Conservation (phyloP, 768 basidiomycete genomes). For the Leccinum disarticulatum region DNA sequence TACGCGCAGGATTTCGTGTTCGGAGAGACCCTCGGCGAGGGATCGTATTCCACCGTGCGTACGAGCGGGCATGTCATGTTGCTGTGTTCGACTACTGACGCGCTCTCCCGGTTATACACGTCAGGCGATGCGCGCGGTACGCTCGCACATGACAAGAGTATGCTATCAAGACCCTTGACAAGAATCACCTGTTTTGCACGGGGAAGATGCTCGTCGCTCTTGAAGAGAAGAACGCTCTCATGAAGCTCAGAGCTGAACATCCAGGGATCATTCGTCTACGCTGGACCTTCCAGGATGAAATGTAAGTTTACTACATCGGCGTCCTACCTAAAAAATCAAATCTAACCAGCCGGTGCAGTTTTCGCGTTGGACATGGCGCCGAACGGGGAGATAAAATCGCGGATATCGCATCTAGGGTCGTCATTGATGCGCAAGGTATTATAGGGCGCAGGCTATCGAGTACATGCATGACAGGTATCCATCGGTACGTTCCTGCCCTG, state of each 20-base stretch:
- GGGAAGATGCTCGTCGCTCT: conserved; percentile 74
- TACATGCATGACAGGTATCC: conserved; percentile 89
- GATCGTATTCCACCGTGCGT: conserved; percentile 79
- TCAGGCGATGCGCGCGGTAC: conserved; percentile 61
- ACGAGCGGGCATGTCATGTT: background rate
- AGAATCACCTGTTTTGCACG: conserved; percentile 76
- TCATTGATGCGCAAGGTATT: conserved; percentile 79
- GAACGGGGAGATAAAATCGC: conserved; percentile 76
- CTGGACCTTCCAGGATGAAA: conserved; percentile 82
- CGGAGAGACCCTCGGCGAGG: conserved; percentile 72
- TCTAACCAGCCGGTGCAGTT: conserved; percentile 45
- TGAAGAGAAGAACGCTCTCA: conserved; percentile 77
- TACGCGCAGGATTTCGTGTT: conserved; percentile 70
- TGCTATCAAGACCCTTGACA: conserved; percentile 82
- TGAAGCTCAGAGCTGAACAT: conserved; percentile 64
- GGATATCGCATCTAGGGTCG: conserved; percentile 80
- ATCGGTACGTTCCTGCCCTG: conserved; percentile 50
- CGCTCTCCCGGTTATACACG: conserved; percentile 4
- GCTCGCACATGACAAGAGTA: conserved; percentile 59
- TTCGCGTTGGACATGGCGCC: conserved; percentile 75
- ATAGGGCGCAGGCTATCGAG: conserved; percentile 84
- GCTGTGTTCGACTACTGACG: conserved; percentile 5
- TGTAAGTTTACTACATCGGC: conserved; percentile 51
- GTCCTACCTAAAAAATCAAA: background rate
- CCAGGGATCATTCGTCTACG: conserved; percentile 80